Evolutionary conservation across 148 eudicot species (phyloP).

Genomic region (Limonium bicolor): DNA sequence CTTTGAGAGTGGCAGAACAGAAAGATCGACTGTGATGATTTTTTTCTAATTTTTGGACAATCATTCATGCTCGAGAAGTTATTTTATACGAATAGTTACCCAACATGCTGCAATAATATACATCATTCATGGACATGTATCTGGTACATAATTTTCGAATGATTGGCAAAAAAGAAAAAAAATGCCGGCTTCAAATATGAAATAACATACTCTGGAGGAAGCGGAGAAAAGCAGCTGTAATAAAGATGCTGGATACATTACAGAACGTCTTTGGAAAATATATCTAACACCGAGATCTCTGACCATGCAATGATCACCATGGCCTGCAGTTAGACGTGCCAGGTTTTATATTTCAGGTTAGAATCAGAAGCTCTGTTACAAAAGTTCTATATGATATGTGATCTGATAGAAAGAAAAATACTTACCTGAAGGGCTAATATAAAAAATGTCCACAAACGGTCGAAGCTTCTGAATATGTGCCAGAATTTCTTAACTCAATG

Average conservation of each 20-base stretch:
- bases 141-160: no score
- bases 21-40: no score
- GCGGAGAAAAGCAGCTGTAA: constrained; percentile 89
- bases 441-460: constrained; percentile 95
- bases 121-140: no score
- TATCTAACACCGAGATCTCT: constrained; percentile 29
- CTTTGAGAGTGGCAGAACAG: no score
- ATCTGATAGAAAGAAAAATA: neutral
- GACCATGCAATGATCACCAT: constrained; percentile 81
- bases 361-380: no score
- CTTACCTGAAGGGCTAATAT: constrained; percentile 83
- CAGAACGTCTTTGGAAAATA: constrained; percentile 43
- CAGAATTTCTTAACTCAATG: constrained; percentile 84
- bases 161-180: no score
- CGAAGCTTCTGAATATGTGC: constrained; percentile 97
- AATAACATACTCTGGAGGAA: constrained; percentile 61
- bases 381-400: neutral
- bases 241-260: constrained; percentile 63
- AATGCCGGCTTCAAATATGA: no score
- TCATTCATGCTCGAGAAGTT: no score
- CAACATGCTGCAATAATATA: no score
- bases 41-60: no score
- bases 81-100: no score
- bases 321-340: constrained; percentile 34
- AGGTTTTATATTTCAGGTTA: neutral